These are phyloP conservation scores for Linnemannia schmuckeri DNA, from an alignment of 192 early-diverging fungal genomes.

Conservation along the genomic window DNA sequence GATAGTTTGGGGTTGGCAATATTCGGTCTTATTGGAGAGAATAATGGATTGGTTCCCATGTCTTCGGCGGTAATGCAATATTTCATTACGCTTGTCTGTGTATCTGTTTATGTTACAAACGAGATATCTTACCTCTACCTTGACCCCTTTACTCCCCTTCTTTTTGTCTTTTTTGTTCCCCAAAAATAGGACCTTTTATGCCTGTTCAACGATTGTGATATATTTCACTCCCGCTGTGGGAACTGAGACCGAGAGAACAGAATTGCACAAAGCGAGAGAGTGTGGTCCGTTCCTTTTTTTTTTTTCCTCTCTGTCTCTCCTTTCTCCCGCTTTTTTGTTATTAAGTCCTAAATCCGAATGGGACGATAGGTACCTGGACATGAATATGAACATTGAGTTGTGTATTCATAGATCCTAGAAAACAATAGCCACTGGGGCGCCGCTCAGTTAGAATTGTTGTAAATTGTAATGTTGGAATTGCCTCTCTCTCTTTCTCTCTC, in stretches of 20 bases:
- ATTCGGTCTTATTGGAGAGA: too few species aligned
- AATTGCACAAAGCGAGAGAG: not conserved
- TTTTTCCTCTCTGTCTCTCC: not conserved
- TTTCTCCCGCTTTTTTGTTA: not conserved
- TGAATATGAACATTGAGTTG: not conserved
- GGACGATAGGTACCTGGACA: not conserved
- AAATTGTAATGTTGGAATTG: not conserved
- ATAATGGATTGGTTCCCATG: too few species aligned
- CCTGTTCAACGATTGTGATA: not conserved
- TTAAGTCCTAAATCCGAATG: too few species aligned
- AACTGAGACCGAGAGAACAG: not conserved
- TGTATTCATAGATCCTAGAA: constrained; percentile 4
- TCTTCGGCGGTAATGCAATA: not conserved
- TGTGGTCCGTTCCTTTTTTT: not conserved
- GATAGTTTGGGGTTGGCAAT: too few species aligned
- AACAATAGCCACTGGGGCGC: constrained; percentile 1
- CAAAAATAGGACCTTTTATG: not conserved
- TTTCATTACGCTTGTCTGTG: not conserved
- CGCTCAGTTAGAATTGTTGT: too few species aligned
- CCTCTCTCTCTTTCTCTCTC: not conserved
- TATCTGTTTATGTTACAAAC: not conserved
- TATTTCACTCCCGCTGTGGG: not conserved
- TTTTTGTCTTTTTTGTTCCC: not conserved
- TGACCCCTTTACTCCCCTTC: not conserved
- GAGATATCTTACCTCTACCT: not conserved